Conservation (phyloP, 2,329 filamentous ascomycete genomes). For the Didymellaceae sp. region DNA sequence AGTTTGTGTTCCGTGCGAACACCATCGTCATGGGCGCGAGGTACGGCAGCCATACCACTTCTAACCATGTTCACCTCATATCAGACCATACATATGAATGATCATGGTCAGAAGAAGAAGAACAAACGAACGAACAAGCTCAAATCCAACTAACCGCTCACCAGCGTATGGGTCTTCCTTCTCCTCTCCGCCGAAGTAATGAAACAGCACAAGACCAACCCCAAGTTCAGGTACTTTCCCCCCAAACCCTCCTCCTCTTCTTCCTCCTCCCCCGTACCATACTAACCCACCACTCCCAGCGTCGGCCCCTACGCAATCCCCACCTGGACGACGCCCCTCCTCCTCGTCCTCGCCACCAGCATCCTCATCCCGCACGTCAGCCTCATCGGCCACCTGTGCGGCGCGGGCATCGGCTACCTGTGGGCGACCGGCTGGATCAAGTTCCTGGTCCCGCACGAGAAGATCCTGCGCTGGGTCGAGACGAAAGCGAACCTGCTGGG, state of each 20-base stretch:
- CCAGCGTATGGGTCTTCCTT: conserved; percentile 90
- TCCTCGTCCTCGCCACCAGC: conserved; percentile 74
- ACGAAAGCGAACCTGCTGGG: conserved; percentile 84
- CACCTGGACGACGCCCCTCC: conserved; percentile 89
- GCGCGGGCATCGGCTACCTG: conserved; percentile 82
- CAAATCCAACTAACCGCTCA: background rate
- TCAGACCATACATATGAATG: too few relatives aligned
- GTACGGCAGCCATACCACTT: conserved; percentile 56
- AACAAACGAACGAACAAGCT: too few relatives aligned
- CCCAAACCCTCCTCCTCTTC: background rate
- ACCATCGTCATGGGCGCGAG: conserved; percentile 81
- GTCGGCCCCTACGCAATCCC: conserved; percentile 75
- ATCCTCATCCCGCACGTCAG: conserved; percentile 82
- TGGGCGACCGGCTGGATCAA: conserved; percentile 90
- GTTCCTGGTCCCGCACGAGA: conserved; percentile 87
- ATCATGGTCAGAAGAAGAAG: background rate
- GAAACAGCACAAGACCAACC: conserved; percentile 81
- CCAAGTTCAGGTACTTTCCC: conserved; percentile 69
- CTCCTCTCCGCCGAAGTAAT: conserved; percentile 85
- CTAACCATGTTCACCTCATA: background rate
- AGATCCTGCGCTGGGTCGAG: conserved; percentile 86
- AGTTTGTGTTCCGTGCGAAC: conserved; percentile 72
- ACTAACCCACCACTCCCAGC: conserved; percentile 40
- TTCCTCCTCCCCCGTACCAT: too few relatives aligned
- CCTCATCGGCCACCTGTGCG: conserved; percentile 85